Conservation (phyloP, 192 early-diverging fungal species). For the Rhizophagus prolifer region DNA sequence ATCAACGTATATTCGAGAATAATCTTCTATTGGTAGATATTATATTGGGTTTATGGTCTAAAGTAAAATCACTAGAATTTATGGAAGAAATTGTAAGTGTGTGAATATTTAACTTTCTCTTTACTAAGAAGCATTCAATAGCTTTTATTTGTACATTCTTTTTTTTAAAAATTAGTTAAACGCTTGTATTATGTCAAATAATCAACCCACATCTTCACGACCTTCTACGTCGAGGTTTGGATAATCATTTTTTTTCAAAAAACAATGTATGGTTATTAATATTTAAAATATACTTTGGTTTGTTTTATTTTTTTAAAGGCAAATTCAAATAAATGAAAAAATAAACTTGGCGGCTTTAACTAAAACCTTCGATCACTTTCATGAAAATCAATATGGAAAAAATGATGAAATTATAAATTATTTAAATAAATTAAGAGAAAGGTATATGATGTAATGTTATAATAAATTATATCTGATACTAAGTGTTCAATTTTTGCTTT, state of each 20-base stretch:
- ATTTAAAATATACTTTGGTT: neutral
- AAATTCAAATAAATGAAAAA: neutral
- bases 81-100: slow-evolving; percentile 14
- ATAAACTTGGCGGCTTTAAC: slow-evolving; percentile 13
- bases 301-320: neutral
- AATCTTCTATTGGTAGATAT: slow-evolving; percentile 19
- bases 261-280: neutral
- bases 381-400: slow-evolving; percentile 11
- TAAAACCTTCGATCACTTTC: slow-evolving; percentile 21
- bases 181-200: neutral
- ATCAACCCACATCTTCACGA: no score
- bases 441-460: neutral
- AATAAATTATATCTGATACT: neutral
- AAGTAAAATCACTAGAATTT: slow-evolving; percentile 1
- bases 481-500: no score
- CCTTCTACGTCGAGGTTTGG: neutral
- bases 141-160: neutral
- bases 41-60: slow-evolving; percentile 8
- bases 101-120: neutral
- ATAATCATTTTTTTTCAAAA: neutral
- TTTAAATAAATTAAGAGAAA: neutral
- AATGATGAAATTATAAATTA: neutral
- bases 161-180: neutral
- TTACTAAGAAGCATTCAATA: neutral
- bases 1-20: slow-evolving; percentile 4